Percentiles rank a stretch among this genome's conserved stretches.
Conservation (phyloP, 768 basidiomycete species). For the Boletus pseudopeckii region DNA sequence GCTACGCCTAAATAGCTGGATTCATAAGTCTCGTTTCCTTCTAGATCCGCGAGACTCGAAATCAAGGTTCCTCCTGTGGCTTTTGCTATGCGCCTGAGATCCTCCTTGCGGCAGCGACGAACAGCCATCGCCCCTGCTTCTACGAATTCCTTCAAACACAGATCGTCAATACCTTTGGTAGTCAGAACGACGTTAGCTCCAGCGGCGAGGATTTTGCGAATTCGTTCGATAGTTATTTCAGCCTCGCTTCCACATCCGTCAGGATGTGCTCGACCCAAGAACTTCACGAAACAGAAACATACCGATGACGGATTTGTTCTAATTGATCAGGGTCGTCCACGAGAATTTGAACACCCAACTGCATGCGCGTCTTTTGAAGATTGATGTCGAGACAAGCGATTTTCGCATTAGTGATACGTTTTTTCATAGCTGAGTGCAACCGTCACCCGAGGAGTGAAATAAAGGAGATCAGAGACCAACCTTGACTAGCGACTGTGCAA, state of each 20-base stretch:
- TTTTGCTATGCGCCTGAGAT: slow-evolving; percentile 93
- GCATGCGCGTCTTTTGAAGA: slow-evolving; percentile 94
- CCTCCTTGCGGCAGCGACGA: slow-evolving; percentile 95
- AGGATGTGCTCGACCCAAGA: slow-evolving; percentile 3
- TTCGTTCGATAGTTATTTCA: slow-evolving; percentile 93
- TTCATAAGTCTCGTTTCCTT: slow-evolving; percentile 98
- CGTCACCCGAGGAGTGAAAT: slow-evolving; percentile 1
- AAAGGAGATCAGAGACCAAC: slow-evolving; percentile 40
- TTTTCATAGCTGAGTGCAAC: slow-evolving; percentile 83
- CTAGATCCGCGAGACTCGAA: slow-evolving; percentile 90
- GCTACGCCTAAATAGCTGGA: slow-evolving; percentile 85
- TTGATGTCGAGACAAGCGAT: slow-evolving; percentile 99
- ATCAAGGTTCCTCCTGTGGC: slow-evolving; percentile 94
- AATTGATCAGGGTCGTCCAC: slow-evolving; percentile 96
- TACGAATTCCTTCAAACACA: slow-evolving; percentile 97
- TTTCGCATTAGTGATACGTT: slow-evolving; percentile 86
- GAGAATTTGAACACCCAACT: slow-evolving; percentile 94
- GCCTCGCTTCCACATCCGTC: slow-evolving; percentile 64
- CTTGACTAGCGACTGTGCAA: slow-evolving; percentile 98
- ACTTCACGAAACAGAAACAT: slow-evolving; percentile 27
- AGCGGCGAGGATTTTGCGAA: slow-evolving; percentile 91
- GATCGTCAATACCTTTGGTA: slow-evolving; percentile 97
- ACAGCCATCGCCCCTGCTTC: slow-evolving; percentile 99
- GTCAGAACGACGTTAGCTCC: slow-evolving; percentile 97
- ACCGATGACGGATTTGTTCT: slow-evolving; percentile 95